Conservation (phyloP, 768 basidiomycete species). For the Candolleomyces eurysporus region DNA sequence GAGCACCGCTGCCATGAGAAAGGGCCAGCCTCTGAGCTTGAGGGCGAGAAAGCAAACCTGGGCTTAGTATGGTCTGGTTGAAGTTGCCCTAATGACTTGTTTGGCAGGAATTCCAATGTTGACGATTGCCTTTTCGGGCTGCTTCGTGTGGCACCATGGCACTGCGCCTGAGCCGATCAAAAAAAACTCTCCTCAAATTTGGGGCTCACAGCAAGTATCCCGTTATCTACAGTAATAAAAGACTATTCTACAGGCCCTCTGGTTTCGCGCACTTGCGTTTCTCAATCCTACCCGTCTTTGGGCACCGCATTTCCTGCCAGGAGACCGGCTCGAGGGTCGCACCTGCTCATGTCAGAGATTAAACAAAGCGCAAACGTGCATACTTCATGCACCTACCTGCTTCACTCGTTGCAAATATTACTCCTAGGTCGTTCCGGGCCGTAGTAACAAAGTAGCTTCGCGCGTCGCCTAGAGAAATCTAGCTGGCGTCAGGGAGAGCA, state of each 20-base stretch:
- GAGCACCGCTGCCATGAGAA: conserved; percentile 62
- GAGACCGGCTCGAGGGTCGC: conserved; percentile 82
- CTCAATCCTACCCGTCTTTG: conserved; percentile 75
- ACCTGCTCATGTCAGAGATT: conserved; percentile 38
- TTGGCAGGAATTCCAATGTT: not conserved
- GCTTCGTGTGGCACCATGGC: conserved; percentile 12
- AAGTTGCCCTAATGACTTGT: conserved; percentile 4
- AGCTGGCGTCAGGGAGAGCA: not conserved
- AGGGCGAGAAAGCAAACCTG: conserved; percentile 3
- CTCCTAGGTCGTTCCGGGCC: conserved; percentile 85
- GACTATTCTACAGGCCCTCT: conserved; percentile 46
- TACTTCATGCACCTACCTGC: conserved; percentile 49
- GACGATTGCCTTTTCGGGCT: conserved; percentile 28
- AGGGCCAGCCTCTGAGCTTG: conserved; percentile 12
- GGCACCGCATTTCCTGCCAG: conserved; percentile 91
- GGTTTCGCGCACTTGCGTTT: conserved; percentile 88
- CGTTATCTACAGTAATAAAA: too few relatives aligned
- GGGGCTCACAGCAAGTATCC: too few relatives aligned
- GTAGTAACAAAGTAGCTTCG: conserved; percentile 92
- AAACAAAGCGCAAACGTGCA: not conserved
- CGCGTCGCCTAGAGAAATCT: conserved; percentile 92
- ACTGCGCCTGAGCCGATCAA: not conserved
- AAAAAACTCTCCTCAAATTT: not conserved
- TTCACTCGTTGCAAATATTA: conserved; percentile 88
- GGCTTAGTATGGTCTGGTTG: conserved; percentile 6